phyloP scores from a whole-genome alignment of 257 asterid species.

The Capsicum pubescens region DNA sequence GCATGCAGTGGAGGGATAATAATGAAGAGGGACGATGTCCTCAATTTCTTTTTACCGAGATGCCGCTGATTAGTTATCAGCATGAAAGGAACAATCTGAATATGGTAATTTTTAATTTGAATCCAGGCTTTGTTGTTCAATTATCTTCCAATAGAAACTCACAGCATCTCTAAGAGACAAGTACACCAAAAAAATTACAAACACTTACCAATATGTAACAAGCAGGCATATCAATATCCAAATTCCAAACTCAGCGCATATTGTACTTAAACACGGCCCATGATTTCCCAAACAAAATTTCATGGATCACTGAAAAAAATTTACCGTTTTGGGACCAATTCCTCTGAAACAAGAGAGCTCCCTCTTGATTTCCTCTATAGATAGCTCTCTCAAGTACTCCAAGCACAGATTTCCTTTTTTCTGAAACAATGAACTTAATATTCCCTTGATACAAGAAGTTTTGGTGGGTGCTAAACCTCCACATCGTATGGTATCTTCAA shows the following conservation, averaged over 20 bases:
- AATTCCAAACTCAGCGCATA: neutral
- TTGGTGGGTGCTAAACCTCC: conserved; percentile 90
- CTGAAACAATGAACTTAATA: conserved; percentile 63
- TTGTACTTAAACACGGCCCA: neutral
- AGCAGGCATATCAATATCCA: conserved; percentile 1
- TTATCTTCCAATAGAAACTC: neutral
- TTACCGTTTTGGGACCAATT: conserved; percentile 91
- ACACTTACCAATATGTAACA: neutral
- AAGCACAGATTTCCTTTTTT: conserved; percentile 73
- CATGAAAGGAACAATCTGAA: neutral
- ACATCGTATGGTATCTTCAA: conserved; percentile 86
- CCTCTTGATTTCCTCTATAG: conserved; percentile 68
- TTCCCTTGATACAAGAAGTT: conserved; percentile 69
- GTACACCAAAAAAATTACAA: neutral
- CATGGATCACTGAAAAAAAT: conserved; percentile 14
- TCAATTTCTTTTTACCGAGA: neutral
- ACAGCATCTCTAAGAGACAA: neutral
- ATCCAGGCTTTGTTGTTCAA: neutral
- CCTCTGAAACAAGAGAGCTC: conserved; percentile 84
- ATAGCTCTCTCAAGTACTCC: conserved; percentile 76
- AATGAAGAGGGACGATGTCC: neutral
- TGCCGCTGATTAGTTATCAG: neutral
- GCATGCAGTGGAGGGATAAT: neutral
- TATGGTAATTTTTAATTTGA: neutral
- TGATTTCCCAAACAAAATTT: neutral